phyloP scores from a whole-genome alignment of 371 early-diverging fungal genomes.

The Choanephora cucurbitarum region DNA sequence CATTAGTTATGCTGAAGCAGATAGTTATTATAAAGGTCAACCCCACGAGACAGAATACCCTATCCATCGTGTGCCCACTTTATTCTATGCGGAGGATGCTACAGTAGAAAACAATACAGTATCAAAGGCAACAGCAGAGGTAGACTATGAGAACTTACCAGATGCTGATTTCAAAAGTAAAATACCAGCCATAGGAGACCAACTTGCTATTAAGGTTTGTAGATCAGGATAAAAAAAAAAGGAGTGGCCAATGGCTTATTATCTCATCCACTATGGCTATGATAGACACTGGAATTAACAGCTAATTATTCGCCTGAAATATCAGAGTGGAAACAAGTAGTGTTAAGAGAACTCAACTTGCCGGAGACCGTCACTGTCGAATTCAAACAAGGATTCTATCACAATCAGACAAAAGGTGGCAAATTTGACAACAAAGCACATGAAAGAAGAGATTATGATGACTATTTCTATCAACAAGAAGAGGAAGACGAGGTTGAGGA shows the following conservation, averaged over 20 bases:
- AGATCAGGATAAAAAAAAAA: conserved; percentile 2
- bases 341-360: conserved; percentile 9
- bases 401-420: conserved; percentile 25
- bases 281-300: conserved; percentile 26
- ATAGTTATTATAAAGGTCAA: conserved; percentile 3
- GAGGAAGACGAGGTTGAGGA: conserved; percentile 17
- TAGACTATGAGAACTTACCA: conserved; percentile 20
- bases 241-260: not conserved
- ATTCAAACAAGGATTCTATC: conserved; percentile 15
- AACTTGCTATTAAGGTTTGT: conserved; percentile 32
- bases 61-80: conserved; percentile 15
- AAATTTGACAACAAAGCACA: conserved; percentile 29
- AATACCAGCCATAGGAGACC: conserved; percentile 11
- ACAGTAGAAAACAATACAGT: not conserved
- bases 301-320: conserved; percentile 31
- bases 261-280: not conserved
- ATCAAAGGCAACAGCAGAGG: not conserved
- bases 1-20: conserved; percentile 18
- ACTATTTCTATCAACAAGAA: conserved; percentile 5
- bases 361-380: conserved; percentile 5
- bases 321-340: conserved; percentile 31
- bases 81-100: conserved; percentile 22
- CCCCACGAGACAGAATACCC: conserved; percentile 10
- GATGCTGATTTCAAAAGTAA: conserved; percentile 11
- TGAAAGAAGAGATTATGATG: conserved; percentile 10